Conservation (phyloP, 441 rosid genomes). For the Omphalea diandra region DNA sequence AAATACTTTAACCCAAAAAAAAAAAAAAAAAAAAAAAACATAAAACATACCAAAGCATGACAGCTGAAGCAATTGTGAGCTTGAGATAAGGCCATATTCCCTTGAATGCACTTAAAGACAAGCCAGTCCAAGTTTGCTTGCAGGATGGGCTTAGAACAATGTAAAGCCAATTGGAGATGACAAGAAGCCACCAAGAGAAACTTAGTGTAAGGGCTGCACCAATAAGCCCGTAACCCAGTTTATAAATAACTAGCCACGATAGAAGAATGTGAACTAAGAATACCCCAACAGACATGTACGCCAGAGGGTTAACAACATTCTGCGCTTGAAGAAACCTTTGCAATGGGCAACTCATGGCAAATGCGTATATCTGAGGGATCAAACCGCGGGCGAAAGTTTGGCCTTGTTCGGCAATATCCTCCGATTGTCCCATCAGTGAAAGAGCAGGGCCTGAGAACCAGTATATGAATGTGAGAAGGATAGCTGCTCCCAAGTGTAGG, state of each 20-base stretch:
- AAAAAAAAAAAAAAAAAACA: background rate
- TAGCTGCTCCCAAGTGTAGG: conserved; percentile 70
- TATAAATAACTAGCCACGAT: conserved; percentile 59
- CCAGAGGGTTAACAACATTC: conserved; percentile 91
- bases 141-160: conserved; percentile 71
- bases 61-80: conserved; percentile 83
- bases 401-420: conserved; percentile 59
- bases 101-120: conserved; percentile 53
- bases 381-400: conserved; percentile 73
- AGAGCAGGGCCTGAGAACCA: conserved; percentile 71
- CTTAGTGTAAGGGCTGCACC: conserved; percentile 83
- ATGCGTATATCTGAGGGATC: conserved; percentile 84
- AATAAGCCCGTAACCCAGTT: conserved; percentile 57
- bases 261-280: conserved; percentile 64
- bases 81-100: conserved; percentile 96
- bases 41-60: conserved; percentile 85
- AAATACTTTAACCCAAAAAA: no score
- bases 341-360: conserved; percentile 78
- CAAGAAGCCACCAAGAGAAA: conserved; percentile 89
- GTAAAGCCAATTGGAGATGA: conserved; percentile 46
- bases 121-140: conserved; percentile 82
- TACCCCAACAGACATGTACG: conserved; percentile 75
- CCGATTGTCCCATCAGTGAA: conserved; percentile 57
- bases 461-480: conserved; percentile 68
- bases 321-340: conserved; percentile 96